A percentile compares a stretch with the other conserved stretches of the same genome.
Conservation (phyloP, 2,329 filamentous ascomycete genomes). For the Leptodontidium sp. region DNA sequence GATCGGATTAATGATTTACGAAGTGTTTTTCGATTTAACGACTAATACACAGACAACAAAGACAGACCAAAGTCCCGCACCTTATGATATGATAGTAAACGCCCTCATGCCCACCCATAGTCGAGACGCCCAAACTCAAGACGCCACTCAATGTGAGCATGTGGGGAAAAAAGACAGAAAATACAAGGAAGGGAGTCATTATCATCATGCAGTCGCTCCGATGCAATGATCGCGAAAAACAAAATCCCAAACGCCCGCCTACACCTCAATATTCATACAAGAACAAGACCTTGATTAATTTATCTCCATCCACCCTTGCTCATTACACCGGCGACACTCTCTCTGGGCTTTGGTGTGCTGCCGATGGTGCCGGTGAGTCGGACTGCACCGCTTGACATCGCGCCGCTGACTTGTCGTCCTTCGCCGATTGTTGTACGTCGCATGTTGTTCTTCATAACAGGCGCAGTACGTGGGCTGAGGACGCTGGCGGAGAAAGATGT, state of each 20-base stretch:
- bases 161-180: not conserved
- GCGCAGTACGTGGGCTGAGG: slow-evolving; percentile 66
- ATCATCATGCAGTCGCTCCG: slow-evolving; percentile 35
- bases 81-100: not conserved
- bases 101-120: not conserved
- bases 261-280: slow-evolving; percentile 26
- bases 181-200: slow-evolving; percentile 34
- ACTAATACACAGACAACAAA: not conserved
- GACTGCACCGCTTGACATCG: slow-evolving; percentile 34
- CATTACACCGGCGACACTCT: slow-evolving; percentile 42
- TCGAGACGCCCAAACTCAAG: not conserved
- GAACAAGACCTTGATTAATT: slow-evolving; percentile 17
- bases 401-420: slow-evolving; percentile 40
- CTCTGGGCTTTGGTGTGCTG: slow-evolving; percentile 40
- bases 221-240: slow-evolving; percentile 30
- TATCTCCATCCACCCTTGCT: slow-evolving; percentile 46
- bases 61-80: not conserved
- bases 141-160: not conserved
- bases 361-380: slow-evolving; percentile 40
- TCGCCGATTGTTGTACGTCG: slow-evolving; percentile 45
- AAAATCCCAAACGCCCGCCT: slow-evolving; percentile 11
- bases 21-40: not conserved
- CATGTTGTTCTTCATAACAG: slow-evolving; percentile 61
- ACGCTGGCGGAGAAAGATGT: slow-evolving; percentile 63
- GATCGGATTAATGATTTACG: not conserved